Evolutionary conservation across 1,139 yeast genomes (phyloP).

Genomic region (Suhomyces anneliseae): DNA sequence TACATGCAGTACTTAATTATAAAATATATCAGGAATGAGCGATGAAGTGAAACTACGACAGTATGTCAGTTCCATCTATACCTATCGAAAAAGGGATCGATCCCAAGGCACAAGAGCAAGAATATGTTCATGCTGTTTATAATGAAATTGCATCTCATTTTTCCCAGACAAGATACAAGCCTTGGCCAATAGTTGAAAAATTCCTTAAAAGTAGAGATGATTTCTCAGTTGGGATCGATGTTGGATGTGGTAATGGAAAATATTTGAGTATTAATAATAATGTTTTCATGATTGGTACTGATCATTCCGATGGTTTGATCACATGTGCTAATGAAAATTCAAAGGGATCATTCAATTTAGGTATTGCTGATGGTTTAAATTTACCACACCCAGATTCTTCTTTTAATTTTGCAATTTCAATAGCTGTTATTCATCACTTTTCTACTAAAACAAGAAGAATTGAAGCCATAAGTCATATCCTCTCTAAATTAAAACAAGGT

Average conservation of each 20-base stretch:
- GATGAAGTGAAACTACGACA: neutral
- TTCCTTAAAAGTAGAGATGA: constrained; percentile 48
- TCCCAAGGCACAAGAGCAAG: constrained; percentile 65
- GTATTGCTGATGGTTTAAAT: constrained; percentile 74
- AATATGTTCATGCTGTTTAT: constrained; percentile 85
- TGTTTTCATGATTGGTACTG: constrained; percentile 76
- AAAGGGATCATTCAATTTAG: constrained; percentile 35
- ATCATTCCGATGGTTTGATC: constrained; percentile 75
- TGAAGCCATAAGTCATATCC: constrained; percentile 67
- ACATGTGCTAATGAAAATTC: constrained; percentile 62
- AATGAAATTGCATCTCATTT: constrained; percentile 91
- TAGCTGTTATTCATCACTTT: constrained; percentile 95
- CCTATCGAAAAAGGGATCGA: constrained; percentile 30
- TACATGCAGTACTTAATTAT: neutral
- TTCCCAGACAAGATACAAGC: constrained; percentile 90
- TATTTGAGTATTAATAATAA: constrained; percentile 72
- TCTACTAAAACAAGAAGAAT: constrained; percentile 79
- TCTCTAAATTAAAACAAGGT: constrained; percentile 54
- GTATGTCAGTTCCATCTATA: constrained; percentile 33
- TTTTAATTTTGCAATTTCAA: constrained; percentile 90
- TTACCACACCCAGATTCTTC: constrained; percentile 61
- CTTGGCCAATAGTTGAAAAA: constrained; percentile 93
- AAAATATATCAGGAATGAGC: neutral
- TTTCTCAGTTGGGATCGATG: constrained; percentile 56
- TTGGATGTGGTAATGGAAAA: constrained; percentile 97